These are phyloP conservation scores for Fusarium cicatricum DNA, from an alignment of 2,329 filamentous ascomycete species.

Conservation along the genomic window DNA sequence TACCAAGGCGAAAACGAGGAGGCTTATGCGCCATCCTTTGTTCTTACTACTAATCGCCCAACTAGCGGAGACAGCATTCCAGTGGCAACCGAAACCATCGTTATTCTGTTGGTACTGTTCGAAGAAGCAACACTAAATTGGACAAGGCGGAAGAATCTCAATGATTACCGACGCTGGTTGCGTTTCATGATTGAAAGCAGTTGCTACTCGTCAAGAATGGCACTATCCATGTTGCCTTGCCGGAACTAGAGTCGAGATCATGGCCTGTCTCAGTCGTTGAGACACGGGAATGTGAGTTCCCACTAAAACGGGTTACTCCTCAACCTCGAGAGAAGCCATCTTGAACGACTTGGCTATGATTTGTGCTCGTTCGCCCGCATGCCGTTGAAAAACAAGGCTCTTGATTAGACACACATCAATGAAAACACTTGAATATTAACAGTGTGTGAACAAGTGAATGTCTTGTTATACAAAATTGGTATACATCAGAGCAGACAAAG, in stretches of 20 bases:
- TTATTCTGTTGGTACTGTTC: too few species aligned
- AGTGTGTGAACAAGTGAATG: neutral
- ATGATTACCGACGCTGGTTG: too few species aligned
- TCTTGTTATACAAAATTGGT: conserved; percentile 32
- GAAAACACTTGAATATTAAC: neutral
- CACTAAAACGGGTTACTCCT: neutral
- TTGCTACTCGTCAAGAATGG: neutral
- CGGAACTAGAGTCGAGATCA: neutral
- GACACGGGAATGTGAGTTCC: neutral
- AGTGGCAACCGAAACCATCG: too few species aligned
- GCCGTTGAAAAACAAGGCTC: conserved; percentile 33
- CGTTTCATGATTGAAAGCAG: neutral
- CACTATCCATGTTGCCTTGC: neutral
- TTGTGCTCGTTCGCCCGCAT: conserved; percentile 52
- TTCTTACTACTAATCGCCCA: neutral
- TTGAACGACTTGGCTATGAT: conserved; percentile 47
- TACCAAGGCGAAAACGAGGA: neutral
- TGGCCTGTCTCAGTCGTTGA: neutral
- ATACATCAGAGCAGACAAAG: conserved; percentile 19
- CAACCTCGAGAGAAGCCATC: neutral
- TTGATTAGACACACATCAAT: neutral
- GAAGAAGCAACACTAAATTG: too few species aligned
- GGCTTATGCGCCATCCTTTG: neutral
- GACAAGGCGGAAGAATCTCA: too few species aligned
- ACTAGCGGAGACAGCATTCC: neutral